These are phyloP conservation scores for Tetracladium maxilliforme DNA, from an alignment of 2,329 filamentous ascomycete genomes.

Conservation along the genomic window DNA sequence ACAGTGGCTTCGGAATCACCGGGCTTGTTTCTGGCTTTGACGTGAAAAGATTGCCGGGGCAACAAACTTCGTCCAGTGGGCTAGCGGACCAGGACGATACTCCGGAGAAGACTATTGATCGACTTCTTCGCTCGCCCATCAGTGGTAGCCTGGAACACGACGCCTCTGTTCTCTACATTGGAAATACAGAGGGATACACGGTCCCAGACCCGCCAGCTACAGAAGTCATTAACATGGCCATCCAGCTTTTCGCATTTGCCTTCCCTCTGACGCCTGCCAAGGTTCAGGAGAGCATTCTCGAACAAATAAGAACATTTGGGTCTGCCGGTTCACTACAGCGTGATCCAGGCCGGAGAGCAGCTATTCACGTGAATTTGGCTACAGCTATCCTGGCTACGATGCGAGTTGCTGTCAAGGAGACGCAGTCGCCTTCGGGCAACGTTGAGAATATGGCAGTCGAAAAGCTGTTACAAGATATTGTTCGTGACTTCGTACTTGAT, in stretches of 20 bases:
- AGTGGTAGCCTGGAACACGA: conserved; percentile 83
- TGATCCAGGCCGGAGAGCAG: conserved; percentile 76
- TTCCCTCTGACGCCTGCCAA: conserved; percentile 80
- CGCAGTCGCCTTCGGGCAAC: conserved; percentile 55
- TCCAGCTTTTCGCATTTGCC: conserved; percentile 82
- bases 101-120: conserved; percentile 50
- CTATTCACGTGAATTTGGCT: conserved; percentile 82
- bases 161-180: conserved; percentile 63
- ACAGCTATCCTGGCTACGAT: conserved; percentile 67
- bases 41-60: conserved; percentile 54
- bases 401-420: conserved; percentile 74
- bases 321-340: conserved; percentile 66
- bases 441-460: conserved; percentile 64
- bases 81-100: conserved; percentile 34
- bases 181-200: conserved; percentile 16
- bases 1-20: conserved; percentile 86
- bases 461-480: conserved; percentile 66
- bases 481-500: conserved; percentile 60
- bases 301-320: conserved; percentile 85
- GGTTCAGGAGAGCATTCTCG: conserved; percentile 89
- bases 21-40: conserved; percentile 69
- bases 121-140: conserved; percentile 51
- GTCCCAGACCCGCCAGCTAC: conserved; percentile 73
- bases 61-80: conserved; percentile 40
- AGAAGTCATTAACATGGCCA: conserved; percentile 87